A percentile compares a stretch with the other conserved stretches of the same genome.
Conservation (phyloP, 257 asterid genomes). For the Leptodermis oblonga region DNA sequence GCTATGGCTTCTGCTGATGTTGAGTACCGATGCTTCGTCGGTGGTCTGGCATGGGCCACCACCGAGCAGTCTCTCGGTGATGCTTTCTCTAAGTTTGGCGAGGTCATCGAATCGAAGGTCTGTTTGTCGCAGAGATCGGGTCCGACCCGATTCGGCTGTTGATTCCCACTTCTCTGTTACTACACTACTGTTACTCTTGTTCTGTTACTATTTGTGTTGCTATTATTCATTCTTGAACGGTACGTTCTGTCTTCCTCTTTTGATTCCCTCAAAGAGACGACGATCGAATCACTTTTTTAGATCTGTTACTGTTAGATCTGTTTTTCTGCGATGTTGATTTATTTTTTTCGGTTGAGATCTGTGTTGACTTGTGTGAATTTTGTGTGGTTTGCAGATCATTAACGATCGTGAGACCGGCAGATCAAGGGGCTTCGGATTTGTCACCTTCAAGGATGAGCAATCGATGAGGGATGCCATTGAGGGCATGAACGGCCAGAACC, state of each 20-base stretch:
- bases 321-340: not conserved
- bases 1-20: slow-evolving; percentile 18
- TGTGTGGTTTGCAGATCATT: too few relatives aligned
- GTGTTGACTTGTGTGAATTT: too few relatives aligned
- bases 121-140: slow-evolving; percentile 64
- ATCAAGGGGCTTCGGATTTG: slow-evolving; percentile 94
- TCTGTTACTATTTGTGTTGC: slow-evolving; percentile 42
- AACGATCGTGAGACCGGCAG: slow-evolving; percentile 92
- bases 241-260: slow-evolving; percentile 81
- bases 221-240: slow-evolving; percentile 48
- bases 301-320: not conserved
- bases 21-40: slow-evolving; percentile 83
- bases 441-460: slow-evolving; percentile 72
- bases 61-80: slow-evolving; percentile 52
- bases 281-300: slow-evolving; percentile 41
- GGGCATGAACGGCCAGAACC: slow-evolving; percentile 79
- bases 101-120: slow-evolving; percentile 83
- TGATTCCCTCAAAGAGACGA: slow-evolving; percentile 40
- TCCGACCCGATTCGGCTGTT: slow-evolving; percentile 54
- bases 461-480: slow-evolving; percentile 74
- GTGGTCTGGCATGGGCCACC: slow-evolving; percentile 95
- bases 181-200: slow-evolving; percentile 32
- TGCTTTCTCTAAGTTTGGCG: slow-evolving; percentile 67
- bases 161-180: slow-evolving; percentile 40
- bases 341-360: not conserved